A percentile compares a stretch with the other conserved stretches of the same genome.
Evolutionary conservation across 129 eudicot species (phyloP).

Genomic region (Pittosporum tobira): DNA sequence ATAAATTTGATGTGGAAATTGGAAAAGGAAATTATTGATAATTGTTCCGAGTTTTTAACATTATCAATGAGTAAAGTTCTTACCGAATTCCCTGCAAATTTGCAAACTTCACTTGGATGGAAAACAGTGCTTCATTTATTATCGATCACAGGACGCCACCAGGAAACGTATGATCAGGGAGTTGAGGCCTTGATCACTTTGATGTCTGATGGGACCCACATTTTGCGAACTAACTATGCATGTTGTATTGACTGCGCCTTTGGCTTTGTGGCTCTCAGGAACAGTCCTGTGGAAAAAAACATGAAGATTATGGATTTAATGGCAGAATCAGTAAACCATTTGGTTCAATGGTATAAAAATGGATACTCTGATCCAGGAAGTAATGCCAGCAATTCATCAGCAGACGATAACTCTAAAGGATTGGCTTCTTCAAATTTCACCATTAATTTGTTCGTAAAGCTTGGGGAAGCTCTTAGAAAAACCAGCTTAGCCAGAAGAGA

Average conservation of each 20-base stretch:
- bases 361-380: slow-evolving; percentile 62
- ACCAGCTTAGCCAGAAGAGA: slow-evolving; percentile 85
- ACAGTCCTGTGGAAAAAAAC: slow-evolving; percentile 70
- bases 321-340: slow-evolving; percentile 55
- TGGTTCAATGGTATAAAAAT: slow-evolving; percentile 50
- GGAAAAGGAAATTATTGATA: slow-evolving; percentile 74
- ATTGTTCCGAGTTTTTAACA: slow-evolving; percentile 51
- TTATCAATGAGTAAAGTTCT: slow-evolving; percentile 41
- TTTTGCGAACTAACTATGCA: slow-evolving; percentile 39
- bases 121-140: slow-evolving; percentile 59
- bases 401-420: slow-evolving; percentile 30
- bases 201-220: slow-evolving; percentile 36
- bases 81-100: slow-evolving; percentile 37
- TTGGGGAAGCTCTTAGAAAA: slow-evolving; percentile 72
- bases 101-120: slow-evolving; percentile 67
- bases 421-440: slow-evolving; percentile 28
- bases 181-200: slow-evolving; percentile 48
- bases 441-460: slow-evolving; percentile 44
- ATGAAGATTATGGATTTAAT: slow-evolving; percentile 61
- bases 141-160: slow-evolving; percentile 58
- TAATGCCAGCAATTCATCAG: slow-evolving; percentile 24
- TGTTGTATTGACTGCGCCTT: slow-evolving; percentile 75
- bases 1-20: slow-evolving; percentile 75
- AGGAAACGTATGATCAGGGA: slow-evolving; percentile 58
- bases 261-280: slow-evolving; percentile 59